A percentile compares a stretch with the other conserved stretches of the same genome.
phyloP scores from a whole-genome alignment of 805 yeast species.

The Kazachstania martiniae region DNA sequence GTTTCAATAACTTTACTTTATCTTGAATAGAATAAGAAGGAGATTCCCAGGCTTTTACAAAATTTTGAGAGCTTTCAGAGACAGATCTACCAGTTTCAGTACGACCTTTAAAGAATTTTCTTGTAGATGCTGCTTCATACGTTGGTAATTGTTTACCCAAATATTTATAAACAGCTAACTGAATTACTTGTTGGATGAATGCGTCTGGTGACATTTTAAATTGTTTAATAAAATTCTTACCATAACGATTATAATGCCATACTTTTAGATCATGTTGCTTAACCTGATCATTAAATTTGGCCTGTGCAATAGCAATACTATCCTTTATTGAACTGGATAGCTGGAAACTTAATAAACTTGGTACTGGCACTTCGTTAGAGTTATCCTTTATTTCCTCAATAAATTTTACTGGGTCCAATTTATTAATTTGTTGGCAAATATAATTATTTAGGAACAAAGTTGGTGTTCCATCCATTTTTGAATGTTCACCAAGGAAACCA shows the following conservation, averaged over 20 bases:
- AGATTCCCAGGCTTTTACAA: slow-evolving; percentile 67
- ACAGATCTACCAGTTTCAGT: slow-evolving; percentile 90
- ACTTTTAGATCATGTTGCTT: slow-evolving; percentile 63
- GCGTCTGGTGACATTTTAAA: slow-evolving; percentile 91
- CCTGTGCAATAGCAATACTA: slow-evolving; percentile 46
- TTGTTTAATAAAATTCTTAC: slow-evolving; percentile 74
- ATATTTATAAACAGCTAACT: slow-evolving; percentile 78
- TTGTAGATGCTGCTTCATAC: slow-evolving; percentile 91
- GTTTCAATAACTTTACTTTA: slow-evolving; percentile 57
- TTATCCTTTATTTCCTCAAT: not conserved
- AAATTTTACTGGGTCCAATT: slow-evolving; percentile 32
- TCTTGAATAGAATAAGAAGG: slow-evolving; percentile 35
- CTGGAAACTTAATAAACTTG: slow-evolving; percentile 40
- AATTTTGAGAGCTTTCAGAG: slow-evolving; percentile 54
- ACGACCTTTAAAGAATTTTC: slow-evolving; percentile 80
- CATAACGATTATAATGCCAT: slow-evolving; percentile 74
- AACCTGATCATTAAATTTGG: slow-evolving; percentile 41
- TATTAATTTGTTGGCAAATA: slow-evolving; percentile 45
- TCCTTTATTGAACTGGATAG: slow-evolving; percentile 40
- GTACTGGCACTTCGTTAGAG: not conserved
- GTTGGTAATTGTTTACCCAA: slow-evolving; percentile 79
- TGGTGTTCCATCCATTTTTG: slow-evolving; percentile 97
- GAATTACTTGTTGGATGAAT: slow-evolving; percentile 80
- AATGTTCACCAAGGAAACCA: slow-evolving; percentile 93
- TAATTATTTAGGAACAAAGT: slow-evolving; percentile 79